Base-by-base conservation (phyloP, 2,329 filamentous ascomycete genomes). In the Talaromyces albobiverticillius region DNA sequence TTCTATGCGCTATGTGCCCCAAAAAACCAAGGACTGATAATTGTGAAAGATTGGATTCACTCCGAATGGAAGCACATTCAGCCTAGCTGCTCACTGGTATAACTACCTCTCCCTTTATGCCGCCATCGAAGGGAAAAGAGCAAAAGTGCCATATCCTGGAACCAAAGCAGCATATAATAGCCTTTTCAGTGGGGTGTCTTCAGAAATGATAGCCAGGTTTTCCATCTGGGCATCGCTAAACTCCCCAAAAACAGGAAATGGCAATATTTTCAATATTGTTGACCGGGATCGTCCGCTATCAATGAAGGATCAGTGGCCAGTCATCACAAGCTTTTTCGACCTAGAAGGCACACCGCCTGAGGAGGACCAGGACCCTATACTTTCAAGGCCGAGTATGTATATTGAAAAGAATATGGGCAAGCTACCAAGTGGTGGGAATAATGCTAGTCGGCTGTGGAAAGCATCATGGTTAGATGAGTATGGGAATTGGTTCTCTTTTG, bases 21-120 rank as follows among this genome's bases (percentile, higher is more conserved):
- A 58, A 29, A 57, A 32, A 18, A 50, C 34, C 5, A 42, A 59
- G 59, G 59, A n/a, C n/a, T n/a, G n/a, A n/a, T n/a, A n/a, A n/a
- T n/a, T n/a, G n/a, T n/a, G n/a, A n/a, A n/a, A n/a, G n/a, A n/a
- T 69, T 20, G 67, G 67, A 0, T 70, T 70, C 43, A 62, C 64
- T 2, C 66, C 66, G 0, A 63, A 63, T 18, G 63, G 60, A 2
- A 67, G 66, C 16, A 59, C 59, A 8, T 68, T 63, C 52, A 64
- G 62, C 14, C 46, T 69, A 1, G 62, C 66, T 4, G 60, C 66
- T 13, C 63, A 64, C 16, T 62, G 67, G 60, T 66, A 60, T 2
- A 60, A 67, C 14, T 70, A 65, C 42, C 57, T 70, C 4, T 67
- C 64, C 6, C 45, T 69, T 2, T 69, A 63, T 25, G 60, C 63